phyloP scores from a whole-genome alignment of 129 eudicot genomes.

The Centella asiatica region DNA sequence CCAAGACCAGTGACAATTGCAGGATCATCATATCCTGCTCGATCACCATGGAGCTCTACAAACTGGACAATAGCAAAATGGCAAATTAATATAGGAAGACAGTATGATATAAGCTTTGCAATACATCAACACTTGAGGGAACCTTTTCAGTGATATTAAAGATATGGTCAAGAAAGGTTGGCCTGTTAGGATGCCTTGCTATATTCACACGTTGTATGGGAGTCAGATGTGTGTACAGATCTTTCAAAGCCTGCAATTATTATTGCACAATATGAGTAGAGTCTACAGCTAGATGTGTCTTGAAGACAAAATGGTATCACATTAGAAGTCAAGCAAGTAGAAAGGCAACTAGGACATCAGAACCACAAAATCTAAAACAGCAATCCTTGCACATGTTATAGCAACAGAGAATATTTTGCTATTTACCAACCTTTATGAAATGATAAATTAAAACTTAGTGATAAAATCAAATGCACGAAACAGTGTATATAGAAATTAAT shows the following conservation, averaged over 20 bases:
- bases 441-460: no score
- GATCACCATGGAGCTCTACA: slow-evolving; percentile 94
- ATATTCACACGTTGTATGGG: slow-evolving; percentile 86
- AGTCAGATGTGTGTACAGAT: slow-evolving; percentile 73
- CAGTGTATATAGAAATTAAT: no score
- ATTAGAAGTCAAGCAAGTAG: neutral
- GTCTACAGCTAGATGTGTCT: neutral
- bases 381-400: neutral
- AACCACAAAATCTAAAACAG: neutral
- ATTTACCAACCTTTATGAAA: no score
- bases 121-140: neutral
- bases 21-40: slow-evolving; percentile 82
- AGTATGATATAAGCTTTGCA: no score
- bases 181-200: slow-evolving; percentile 92
- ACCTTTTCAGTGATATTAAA: slow-evolving; percentile 90
- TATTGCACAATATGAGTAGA: slow-evolving; percentile 8
- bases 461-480: no score
- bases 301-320: neutral
- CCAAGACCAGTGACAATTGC: slow-evolving; percentile 79
- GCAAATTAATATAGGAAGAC: neutral
- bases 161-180: slow-evolving; percentile 92
- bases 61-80: slow-evolving; percentile 37
- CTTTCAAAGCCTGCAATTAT: slow-evolving; percentile 65
- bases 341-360: no score
- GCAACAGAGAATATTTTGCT: no score